phyloP scores from a whole-genome alignment of 2,329 filamentous ascomycete genomes.

The Aureobasidium sp. region DNA sequence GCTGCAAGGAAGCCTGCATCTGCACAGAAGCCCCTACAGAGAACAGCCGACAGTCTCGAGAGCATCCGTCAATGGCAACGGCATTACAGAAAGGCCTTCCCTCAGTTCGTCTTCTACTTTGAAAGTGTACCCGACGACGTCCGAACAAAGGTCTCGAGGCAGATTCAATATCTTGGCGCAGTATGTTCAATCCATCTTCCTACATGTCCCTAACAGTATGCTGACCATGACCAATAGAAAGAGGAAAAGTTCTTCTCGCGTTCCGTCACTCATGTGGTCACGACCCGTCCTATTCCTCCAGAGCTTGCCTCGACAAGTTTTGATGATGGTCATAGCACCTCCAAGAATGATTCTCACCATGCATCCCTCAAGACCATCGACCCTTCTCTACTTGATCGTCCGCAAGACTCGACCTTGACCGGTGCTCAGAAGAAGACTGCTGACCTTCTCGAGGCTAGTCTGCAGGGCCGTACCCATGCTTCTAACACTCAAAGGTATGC shows the following conservation, averaged over 20 bases:
- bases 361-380: slow-evolving; percentile 59
- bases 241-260: slow-evolving; percentile 96
- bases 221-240: slow-evolving; percentile 45
- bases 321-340: slow-evolving; percentile 27
- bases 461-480: slow-evolving; percentile 29
- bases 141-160: slow-evolving; percentile 65
- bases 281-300: slow-evolving; percentile 72
- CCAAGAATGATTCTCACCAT: slow-evolving; percentile 39
- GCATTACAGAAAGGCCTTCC: slow-evolving; percentile 82
- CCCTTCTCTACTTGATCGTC: slow-evolving; percentile 63
- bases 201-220: slow-evolving; percentile 19
- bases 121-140: slow-evolving; percentile 79
- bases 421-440: slow-evolving; percentile 28
- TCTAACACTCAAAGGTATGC: slow-evolving; percentile 7
- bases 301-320: slow-evolving; percentile 40
- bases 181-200: slow-evolving; percentile 49
- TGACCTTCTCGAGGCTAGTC: slow-evolving; percentile 34
- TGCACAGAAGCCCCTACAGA: slow-evolving; percentile 32
- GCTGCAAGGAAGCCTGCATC: slow-evolving; percentile 40
- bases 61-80: slow-evolving; percentile 73
- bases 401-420: slow-evolving; percentile 9
- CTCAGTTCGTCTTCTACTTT: slow-evolving; percentile 92
- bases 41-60: slow-evolving; percentile 50
- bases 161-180: slow-evolving; percentile 72
- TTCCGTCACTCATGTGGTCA: slow-evolving; percentile 89